Percentiles rank a stretch among this genome's conserved stretches.
Evolutionary conservation across 352 stramenopile species (phyloP).

Genomic region (Plasmopara halstedii): DNA sequence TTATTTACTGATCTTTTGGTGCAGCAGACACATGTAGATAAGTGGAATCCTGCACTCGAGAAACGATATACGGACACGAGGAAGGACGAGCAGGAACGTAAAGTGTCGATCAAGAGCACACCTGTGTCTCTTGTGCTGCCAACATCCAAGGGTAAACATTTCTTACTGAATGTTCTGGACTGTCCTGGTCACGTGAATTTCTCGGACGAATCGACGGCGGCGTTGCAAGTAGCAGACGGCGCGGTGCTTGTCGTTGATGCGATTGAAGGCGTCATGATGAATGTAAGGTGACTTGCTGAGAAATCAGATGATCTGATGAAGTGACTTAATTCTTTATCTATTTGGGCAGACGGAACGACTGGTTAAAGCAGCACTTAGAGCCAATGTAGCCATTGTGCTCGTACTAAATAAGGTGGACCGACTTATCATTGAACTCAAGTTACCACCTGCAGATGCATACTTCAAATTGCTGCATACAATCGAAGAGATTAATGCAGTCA

Average conservation of each 20-base stretch:
- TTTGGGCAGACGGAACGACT: constrained; percentile 89
- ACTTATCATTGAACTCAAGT: constrained; percentile 97
- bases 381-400: constrained; percentile 88
- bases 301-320: neutral
- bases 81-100: constrained; percentile 95
- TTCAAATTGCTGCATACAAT: constrained; percentile 97
- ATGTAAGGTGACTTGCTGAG: constrained; percentile 25
- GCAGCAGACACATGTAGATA: constrained; percentile 81
- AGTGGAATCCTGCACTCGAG: constrained; percentile 74
- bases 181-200: constrained; percentile 98
- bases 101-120: constrained; percentile 95
- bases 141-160: constrained; percentile 93
- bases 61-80: constrained; percentile 93
- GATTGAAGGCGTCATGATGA: constrained; percentile 98
- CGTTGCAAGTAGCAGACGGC: constrained; percentile 91
- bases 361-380: constrained; percentile 87
- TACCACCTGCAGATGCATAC: constrained; percentile 96
- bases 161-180: constrained; percentile 95
- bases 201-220: constrained; percentile 92
- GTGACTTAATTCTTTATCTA: constrained; percentile 3
- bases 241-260: constrained; percentile 95
- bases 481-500: constrained; percentile 93
- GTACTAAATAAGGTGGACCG: constrained; percentile 98
- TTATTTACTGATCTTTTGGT: constrained; percentile 89
- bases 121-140: constrained; percentile 93